These are phyloP conservation scores for Gossypium schwendimanii DNA, from an alignment of 441 rosid species.

Conservation along the genomic window DNA sequence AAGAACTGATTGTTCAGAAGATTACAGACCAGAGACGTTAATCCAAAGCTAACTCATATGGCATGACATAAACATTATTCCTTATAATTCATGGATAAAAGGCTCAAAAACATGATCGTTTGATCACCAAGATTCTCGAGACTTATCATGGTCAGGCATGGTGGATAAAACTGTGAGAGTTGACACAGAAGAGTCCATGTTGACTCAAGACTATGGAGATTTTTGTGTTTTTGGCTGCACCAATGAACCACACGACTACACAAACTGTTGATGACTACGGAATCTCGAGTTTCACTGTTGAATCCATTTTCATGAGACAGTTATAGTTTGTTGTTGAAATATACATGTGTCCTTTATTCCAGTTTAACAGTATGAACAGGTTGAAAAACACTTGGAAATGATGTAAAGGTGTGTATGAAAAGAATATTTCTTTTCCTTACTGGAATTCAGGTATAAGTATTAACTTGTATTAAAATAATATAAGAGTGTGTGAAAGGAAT, in stretches of 20 bases:
- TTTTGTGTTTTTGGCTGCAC: not conserved
- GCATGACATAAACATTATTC: not conserved
- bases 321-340: not conserved
- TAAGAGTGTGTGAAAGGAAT: conserved; percentile 10
- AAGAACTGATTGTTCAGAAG: not conserved
- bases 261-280: no score
- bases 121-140: not conserved
- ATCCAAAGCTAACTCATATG: not conserved
- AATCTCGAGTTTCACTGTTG: no score
- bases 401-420: not conserved
- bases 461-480: not conserved
- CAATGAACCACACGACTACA: not conserved
- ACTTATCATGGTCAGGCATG: not conserved
- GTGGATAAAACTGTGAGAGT: not conserved
- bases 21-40: not conserved
- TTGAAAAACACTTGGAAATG: not conserved
- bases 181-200: not conserved
- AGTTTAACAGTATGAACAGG: not conserved
- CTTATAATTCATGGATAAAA: not conserved
- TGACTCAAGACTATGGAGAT: not conserved
- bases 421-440: not conserved
- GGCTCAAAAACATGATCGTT: not conserved
- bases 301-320: not conserved
- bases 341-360: not conserved
- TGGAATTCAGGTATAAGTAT: not conserved